Conservation (phyloP, 306 rosid species). For the Glycine soja region DNA sequence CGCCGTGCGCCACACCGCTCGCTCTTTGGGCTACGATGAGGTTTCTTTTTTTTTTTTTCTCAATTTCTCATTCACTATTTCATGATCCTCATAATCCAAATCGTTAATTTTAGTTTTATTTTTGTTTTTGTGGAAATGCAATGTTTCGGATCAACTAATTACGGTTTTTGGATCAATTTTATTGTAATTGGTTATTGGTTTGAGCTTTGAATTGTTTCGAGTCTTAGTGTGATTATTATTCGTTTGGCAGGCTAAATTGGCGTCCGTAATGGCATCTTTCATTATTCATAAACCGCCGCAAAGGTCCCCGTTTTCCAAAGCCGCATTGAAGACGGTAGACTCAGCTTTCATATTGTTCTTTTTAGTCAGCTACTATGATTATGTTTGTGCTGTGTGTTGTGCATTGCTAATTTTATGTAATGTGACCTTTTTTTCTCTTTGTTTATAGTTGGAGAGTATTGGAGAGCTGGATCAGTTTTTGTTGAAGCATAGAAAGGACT, state of each 20-base stretch:
- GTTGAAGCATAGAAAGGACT: conserved; percentile 91
- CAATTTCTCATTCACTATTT: neutral
- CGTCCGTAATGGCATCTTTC: conserved; percentile 86
- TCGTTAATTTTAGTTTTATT: neutral
- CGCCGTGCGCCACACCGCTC: conserved; percentile 77
- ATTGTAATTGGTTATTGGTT: neutral
- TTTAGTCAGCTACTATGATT: neutral
- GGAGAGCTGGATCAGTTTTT: conserved; percentile 80
- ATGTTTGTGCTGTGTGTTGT: conserved; percentile 24
- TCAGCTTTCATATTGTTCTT: conserved; percentile 1
- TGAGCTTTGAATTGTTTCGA: neutral
- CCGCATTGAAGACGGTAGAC: conserved; percentile 85
- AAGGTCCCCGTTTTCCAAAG: conserved; percentile 74
- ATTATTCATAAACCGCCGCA: conserved; percentile 85
- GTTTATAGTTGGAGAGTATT: conserved; percentile 79
- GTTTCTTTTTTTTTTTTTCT: conserved; percentile 49
- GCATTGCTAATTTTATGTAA: conserved; percentile 1
- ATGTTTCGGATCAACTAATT: neutral
- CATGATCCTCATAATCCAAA: conserved; percentile 1
- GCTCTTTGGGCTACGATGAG: conserved; percentile 79
- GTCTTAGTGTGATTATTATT: conserved; percentile 34
- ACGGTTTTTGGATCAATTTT: conserved; percentile 15
- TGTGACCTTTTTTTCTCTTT: conserved; percentile 36
- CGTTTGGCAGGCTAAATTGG: conserved; percentile 75
- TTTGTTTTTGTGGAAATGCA: neutral